Evolutionary conservation across 2,329 filamentous ascomycete species (phyloP).

Genomic region (Alternaria burnsii): DNA sequence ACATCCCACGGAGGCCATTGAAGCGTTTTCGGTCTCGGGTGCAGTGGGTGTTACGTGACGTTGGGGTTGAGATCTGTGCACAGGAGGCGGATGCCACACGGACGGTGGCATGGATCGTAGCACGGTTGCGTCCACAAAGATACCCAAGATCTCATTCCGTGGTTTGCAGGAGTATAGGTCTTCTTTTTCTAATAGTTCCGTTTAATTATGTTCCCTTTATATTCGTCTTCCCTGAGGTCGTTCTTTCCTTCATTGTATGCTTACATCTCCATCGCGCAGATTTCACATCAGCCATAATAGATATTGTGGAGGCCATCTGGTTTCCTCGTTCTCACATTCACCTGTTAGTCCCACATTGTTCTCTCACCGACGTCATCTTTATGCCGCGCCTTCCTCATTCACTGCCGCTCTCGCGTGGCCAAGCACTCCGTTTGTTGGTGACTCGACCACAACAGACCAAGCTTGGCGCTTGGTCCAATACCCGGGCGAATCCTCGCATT

Average conservation of each 20-base stretch:
- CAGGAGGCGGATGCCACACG: conserved; percentile 16
- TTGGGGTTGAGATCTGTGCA: conserved; percentile 16
- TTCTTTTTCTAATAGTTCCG: not conserved
- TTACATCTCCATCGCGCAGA: not conserved
- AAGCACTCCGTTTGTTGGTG: conserved; percentile 24
- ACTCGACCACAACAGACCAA: conserved; percentile 20
- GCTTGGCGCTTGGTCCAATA: conserved; percentile 2
- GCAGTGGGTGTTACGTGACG: conserved; percentile 18
- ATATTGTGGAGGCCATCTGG: not conserved
- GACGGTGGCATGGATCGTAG: conserved; percentile 11
- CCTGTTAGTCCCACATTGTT: not conserved
- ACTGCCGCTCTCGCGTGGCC: conserved; percentile 11
- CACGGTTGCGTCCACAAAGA: conserved; percentile 17
- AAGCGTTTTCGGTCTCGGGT: conserved; percentile 9
- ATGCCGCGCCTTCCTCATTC: conserved; percentile 17
- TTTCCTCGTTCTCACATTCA: not conserved
- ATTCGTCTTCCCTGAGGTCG: not conserved
- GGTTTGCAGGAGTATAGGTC: conserved; percentile 12
- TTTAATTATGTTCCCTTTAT: not conserved
- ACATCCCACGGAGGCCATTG: not conserved
- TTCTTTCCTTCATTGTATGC: not conserved
- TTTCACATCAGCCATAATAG: not conserved
- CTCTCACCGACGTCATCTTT: conserved; percentile 15
- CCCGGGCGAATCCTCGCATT: not conserved
- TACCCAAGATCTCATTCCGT: conserved; percentile 25